Percentiles rank a stretch among this genome's conserved stretches.
Conservation (phyloP, 1,284 basidiomycete genomes). For the Ganoderma resinaceum region DNA sequence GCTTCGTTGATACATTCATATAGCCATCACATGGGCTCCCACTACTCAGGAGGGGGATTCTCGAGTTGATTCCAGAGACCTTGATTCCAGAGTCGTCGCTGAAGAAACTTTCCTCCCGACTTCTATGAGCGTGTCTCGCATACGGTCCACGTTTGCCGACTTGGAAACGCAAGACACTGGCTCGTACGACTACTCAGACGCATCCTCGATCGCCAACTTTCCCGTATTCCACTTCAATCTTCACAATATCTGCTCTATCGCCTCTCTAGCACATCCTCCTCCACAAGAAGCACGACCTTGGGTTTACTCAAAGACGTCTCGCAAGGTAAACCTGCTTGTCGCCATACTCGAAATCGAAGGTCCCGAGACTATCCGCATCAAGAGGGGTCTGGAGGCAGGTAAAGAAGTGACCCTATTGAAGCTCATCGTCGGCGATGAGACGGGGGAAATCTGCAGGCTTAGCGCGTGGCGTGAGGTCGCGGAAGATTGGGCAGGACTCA, state of each 20-base stretch:
- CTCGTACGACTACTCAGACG: conserved; percentile 62
- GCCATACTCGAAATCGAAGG: conserved; percentile 78
- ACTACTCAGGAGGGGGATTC: conserved; percentile 43
- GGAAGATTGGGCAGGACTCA: conserved; percentile 63
- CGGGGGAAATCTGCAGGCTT: conserved; percentile 68
- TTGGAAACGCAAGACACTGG: conserved; percentile 55
- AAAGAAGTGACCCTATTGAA: conserved; percentile 70
- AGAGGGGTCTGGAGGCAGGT: conserved; percentile 70
- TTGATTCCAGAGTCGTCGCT: neutral
- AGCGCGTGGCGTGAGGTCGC: conserved; percentile 80
- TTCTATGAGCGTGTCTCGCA: conserved; percentile 34
- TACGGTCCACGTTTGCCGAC: conserved; percentile 36
- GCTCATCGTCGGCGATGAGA: conserved; percentile 73
- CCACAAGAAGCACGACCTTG: conserved; percentile 24
- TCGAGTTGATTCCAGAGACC: conserved; percentile 22
- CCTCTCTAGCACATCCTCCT: conserved; percentile 41
- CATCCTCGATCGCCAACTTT: conserved; percentile 71
- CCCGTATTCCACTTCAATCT: conserved; percentile 72
- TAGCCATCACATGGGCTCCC: conserved; percentile 62
- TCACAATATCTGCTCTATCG: conserved; percentile 58
- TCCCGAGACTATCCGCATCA: conserved; percentile 67
- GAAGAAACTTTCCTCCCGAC: conserved; percentile 27
- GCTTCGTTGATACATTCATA: conserved; percentile 44
- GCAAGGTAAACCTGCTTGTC: conserved; percentile 63
- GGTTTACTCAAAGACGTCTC: conserved; percentile 32